phyloP scores from a whole-genome alignment of 495 filamentous ascomycete genomes.

The Penicillium roqueforti region DNA sequence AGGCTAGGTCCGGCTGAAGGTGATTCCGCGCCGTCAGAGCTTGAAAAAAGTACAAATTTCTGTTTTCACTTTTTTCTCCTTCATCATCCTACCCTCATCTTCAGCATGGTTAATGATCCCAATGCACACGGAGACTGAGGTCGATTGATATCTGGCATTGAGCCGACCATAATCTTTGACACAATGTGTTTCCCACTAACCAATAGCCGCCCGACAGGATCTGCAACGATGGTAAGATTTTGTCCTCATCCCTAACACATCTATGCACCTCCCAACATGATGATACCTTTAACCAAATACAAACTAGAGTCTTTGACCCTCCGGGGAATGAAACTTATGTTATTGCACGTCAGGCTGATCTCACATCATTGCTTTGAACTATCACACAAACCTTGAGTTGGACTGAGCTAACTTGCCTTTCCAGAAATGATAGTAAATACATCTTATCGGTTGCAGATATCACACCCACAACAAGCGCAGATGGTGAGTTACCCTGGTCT shows the following conservation, averaged over 20 bases:
- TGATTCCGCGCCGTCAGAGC: conserved; percentile 16
- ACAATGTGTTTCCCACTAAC: neutral
- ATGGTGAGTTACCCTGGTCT: conserved; percentile 27
- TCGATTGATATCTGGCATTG: neutral
- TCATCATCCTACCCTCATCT: conserved; percentile 15
- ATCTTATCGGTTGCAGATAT: conserved; percentile 2
- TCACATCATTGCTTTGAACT: conserved; percentile 24
- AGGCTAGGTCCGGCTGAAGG: conserved; percentile 3
- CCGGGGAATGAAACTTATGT: conserved; percentile 84
- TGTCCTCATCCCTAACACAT: conserved; percentile 5
- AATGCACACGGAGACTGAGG: neutral
- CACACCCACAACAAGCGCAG: neutral
- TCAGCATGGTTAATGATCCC: conserved; percentile 22
- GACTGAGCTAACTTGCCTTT: conserved; percentile 28
- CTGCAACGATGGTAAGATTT: conserved; percentile 20
- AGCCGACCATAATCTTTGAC: neutral
- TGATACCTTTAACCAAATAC: conserved; percentile 78
- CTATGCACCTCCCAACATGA: conserved; percentile 42
- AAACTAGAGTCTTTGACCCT: conserved; percentile 99
- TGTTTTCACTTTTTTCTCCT: conserved; percentile 18
- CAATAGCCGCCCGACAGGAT: neutral
- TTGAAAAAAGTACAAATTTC: conserved; percentile 25
- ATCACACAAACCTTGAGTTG: conserved; percentile 14
- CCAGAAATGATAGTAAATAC: conserved; percentile 15
- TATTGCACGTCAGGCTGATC: conserved; percentile 99